Conservation (phyloP, 129 eudicot species). For the Flaveria sonorensis region DNA sequence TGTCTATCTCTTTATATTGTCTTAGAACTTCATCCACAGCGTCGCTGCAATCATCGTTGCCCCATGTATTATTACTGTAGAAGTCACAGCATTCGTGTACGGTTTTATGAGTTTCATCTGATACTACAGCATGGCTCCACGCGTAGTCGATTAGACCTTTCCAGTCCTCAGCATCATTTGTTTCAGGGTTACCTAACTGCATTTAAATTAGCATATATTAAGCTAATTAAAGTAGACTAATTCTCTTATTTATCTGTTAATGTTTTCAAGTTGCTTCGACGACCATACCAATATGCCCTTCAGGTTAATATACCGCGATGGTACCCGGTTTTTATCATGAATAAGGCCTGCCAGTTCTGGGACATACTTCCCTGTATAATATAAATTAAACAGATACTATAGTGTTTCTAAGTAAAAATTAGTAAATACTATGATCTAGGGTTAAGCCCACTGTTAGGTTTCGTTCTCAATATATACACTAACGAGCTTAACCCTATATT, state of each 20-base stretch:
- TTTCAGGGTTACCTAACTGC: constrained; percentile 93
- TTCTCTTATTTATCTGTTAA: neutral
- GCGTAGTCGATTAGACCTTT: constrained; percentile 85
- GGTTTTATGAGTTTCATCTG: constrained; percentile 79
- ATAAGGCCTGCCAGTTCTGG: constrained; percentile 78
- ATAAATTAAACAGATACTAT: neutral
- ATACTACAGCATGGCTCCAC: constrained; percentile 97
- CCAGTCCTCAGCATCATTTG: constrained; percentile 85
- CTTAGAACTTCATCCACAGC: constrained; percentile 58
- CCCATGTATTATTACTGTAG: constrained; percentile 57
- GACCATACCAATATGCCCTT: constrained; percentile 74
- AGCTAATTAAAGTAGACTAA: neutral
- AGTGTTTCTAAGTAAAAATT: too few species aligned
- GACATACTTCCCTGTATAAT: constrained; percentile 58
- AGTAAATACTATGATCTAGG: too few species aligned
- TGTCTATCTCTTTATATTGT: constrained; percentile 76
- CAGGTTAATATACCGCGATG: constrained; percentile 54
- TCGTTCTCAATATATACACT: too few species aligned
- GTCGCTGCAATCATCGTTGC: constrained; percentile 47
- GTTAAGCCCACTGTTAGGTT: too few species aligned
- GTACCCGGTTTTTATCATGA: constrained; percentile 59
- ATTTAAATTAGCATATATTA: neutral
- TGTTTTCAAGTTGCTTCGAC: too few species aligned
- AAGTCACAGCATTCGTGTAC: constrained; percentile 64
- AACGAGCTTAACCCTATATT: too few species aligned